Evolutionary conservation across 371 early-diverging fungal species (phyloP).

Genomic region (Actinomortierella wolfii): DNA sequence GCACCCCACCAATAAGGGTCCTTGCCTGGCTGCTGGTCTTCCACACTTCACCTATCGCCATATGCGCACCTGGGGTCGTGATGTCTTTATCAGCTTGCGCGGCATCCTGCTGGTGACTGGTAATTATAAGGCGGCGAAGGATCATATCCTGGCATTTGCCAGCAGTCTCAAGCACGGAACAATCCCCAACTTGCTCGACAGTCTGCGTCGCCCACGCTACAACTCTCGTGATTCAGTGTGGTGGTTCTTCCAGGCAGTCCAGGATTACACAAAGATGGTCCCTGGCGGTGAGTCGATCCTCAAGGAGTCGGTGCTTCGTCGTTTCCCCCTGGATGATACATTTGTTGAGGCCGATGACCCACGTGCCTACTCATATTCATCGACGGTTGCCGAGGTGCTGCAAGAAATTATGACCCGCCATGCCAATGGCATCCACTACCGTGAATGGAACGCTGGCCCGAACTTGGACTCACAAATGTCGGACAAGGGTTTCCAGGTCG

Average conservation of each 20-base stretch:
- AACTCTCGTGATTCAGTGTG: slow-evolving; percentile 97
- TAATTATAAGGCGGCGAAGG: slow-evolving; percentile 77
- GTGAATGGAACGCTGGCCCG: slow-evolving; percentile 95
- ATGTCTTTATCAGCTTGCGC: slow-evolving; percentile 90
- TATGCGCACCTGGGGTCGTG: slow-evolving; percentile 98
- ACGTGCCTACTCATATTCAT: slow-evolving; percentile 59
- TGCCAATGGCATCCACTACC: slow-evolving; percentile 90
- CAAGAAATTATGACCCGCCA: slow-evolving; percentile 92
- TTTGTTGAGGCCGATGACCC: slow-evolving; percentile 72
- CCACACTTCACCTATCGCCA: slow-evolving; percentile 93
- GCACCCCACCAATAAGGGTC: slow-evolving; percentile 61
- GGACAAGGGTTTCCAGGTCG: slow-evolving; percentile 87
- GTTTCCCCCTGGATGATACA: slow-evolving; percentile 81
- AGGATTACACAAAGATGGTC: slow-evolving; percentile 77
- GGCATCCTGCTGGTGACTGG: slow-evolving; percentile 88
- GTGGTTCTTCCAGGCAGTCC: slow-evolving; percentile 93
- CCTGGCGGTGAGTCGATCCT: slow-evolving; percentile 84
- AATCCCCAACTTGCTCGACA: slow-evolving; percentile 94
- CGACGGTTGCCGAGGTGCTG: slow-evolving; percentile 84
- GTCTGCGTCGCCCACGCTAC: slow-evolving; percentile 85
- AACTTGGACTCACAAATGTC: slow-evolving; percentile 90
- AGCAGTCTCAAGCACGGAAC: slow-evolving; percentile 88
- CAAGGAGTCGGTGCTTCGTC: slow-evolving; percentile 68
- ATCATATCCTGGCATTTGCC: slow-evolving; percentile 90
- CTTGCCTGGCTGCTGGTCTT: slow-evolving; percentile 92